Evolutionary conservation across 495 filamentous ascomycete species (phyloP), one percentile per base, ranked within the genome.

Genomic region (Neurospora hispaniola): DNA sequence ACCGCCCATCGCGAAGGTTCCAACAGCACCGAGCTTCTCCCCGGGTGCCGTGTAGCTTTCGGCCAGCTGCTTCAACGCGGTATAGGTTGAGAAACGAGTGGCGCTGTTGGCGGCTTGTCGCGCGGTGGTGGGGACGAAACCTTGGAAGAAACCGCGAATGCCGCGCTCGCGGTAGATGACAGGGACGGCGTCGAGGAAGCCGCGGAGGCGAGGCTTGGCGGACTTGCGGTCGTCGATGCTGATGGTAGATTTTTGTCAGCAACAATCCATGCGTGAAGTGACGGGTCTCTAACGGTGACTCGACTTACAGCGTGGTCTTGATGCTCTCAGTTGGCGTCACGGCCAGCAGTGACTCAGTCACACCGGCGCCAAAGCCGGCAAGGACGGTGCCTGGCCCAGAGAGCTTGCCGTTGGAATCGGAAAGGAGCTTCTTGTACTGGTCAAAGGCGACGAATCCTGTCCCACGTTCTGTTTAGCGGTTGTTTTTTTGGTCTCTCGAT

Each of bases 291-390:
- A 12, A 62, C 54, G 12, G 27, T 18, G 54, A 62, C 54, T 66
- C 48, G 23, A 79, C 86, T 54, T 76, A 93, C 90, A 98, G 80
- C 75, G 93, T 94, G 41, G 96, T 99, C 84, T 99, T 99, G 80
- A 99, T 98, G 80, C 92, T 96, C 83, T 99, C 96, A 76, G 97
- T 98, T 0, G 96, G 96, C 4, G 96, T 99, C 42, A 99, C 96
- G 9, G 96, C 96, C 2, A 99, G 81, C 38, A 98, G 82, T 3
- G 93, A 97, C 82, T 99, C 96, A 0, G 94, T 98, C 74, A 96
- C 91, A 20, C 96, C 96, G 35, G 96, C 96, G 71, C 95, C 93
- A 80, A 99, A 97, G 8, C 96, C 96, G 43, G 94, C 94, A 73
- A 98, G 87, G 11, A 98, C 96, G 11, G 94, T 98, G 73, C 89